Conservation (phyloP, 2,329 filamentous ascomycete species). For the Botrytis sinoallii region DNA sequence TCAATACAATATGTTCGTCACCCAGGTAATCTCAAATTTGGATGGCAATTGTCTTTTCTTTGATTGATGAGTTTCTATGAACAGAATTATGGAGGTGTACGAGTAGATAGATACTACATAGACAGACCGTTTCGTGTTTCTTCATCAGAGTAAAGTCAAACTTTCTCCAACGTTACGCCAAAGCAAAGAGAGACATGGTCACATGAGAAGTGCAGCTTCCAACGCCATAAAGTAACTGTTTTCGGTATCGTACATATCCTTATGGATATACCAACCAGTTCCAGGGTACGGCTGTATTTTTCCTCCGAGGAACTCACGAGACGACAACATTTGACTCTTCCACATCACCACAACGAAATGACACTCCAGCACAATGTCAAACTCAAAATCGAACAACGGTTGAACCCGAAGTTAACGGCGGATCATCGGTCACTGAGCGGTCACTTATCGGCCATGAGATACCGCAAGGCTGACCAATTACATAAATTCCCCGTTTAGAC, state of each 20-base stretch:
- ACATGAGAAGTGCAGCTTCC: not conserved
- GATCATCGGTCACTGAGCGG: not conserved
- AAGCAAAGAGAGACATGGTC: not conserved
- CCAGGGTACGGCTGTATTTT: not conserved
- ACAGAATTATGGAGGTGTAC: not conserved
- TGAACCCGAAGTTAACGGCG: not conserved
- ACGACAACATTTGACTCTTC: not conserved
- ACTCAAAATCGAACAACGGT: no score
- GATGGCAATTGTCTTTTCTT: not conserved
- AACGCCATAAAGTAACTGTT: not conserved
- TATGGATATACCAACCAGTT: not conserved
- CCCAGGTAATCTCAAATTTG: no score
- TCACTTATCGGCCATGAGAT: constrained; percentile 11
- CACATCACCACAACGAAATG: not conserved
- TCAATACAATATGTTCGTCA: not conserved
- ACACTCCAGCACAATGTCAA: not conserved
- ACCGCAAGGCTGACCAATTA: constrained; percentile 13
- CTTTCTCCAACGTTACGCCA: not conserved
- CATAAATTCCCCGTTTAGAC: not conserved
- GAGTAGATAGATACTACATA: no score
- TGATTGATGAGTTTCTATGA: not conserved
- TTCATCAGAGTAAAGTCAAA: not conserved
- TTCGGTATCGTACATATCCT: not conserved
- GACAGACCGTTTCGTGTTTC: no score
- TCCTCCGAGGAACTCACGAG: not conserved